Conservation (phyloP, 345 rosid genomes). For the Abelmoschus esculentus region DNA sequence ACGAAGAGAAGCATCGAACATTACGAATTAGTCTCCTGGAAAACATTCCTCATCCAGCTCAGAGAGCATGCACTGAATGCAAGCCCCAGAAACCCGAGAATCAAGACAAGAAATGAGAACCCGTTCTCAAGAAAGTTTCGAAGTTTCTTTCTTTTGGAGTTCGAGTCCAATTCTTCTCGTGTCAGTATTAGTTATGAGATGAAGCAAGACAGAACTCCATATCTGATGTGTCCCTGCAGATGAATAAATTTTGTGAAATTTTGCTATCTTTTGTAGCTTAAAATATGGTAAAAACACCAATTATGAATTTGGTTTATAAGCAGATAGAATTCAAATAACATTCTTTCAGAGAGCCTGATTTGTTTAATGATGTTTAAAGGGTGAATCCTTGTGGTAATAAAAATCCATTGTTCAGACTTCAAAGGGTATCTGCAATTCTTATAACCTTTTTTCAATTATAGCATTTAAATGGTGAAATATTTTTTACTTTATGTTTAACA, state of each 20-base stretch:
- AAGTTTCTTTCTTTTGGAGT: background rate
- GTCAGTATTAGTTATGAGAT: background rate
- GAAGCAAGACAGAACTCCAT: background rate
- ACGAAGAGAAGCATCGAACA: constrained; percentile 58
- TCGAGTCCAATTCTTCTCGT: background rate
- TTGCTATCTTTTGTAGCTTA: background rate
- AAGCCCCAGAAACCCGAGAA: constrained; percentile 22
- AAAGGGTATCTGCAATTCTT: background rate
- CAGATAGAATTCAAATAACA: background rate
- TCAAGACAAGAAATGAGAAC: constrained; percentile 22
- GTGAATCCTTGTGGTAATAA: background rate
- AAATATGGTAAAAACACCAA: background rate
- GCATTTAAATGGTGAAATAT: no score
- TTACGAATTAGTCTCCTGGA: constrained; percentile 46
- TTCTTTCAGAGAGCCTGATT: background rate
- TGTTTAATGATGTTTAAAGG: background rate
- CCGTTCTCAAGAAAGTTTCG: background rate
- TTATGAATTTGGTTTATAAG: background rate
- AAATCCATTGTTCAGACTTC: background rate
- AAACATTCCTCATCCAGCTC: constrained; percentile 26
- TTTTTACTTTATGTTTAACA: background rate
- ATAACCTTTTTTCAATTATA: background rate
- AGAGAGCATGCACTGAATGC: constrained; percentile 29
- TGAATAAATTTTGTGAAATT: background rate
- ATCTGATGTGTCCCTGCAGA: background rate